phyloP scores from a whole-genome alignment of 805 yeast species.

The Hyphopichia homilentoma region DNA sequence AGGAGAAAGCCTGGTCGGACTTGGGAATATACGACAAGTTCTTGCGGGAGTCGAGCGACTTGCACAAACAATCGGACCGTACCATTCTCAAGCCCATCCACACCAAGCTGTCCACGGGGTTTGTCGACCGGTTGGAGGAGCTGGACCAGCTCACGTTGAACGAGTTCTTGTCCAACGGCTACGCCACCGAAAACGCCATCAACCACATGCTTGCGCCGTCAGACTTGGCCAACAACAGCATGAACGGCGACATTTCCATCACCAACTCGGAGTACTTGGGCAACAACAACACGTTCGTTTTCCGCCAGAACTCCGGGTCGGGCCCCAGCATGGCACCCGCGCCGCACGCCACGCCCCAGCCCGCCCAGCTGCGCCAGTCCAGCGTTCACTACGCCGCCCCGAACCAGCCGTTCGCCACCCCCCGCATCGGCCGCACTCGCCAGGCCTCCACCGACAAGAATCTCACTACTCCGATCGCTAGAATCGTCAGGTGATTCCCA shows the following conservation, averaged over 20 bases:
- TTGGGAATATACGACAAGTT: conserved; percentile 25
- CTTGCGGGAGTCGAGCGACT: conserved; percentile 13
- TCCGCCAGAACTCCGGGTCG: not conserved
- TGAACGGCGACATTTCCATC: conserved; percentile 30
- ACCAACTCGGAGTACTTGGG: conserved; percentile 24
- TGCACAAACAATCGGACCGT: conserved; percentile 20
- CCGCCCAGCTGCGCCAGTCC: conserved; percentile 11
- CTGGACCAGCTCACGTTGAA: conserved; percentile 21
- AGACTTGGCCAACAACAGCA: conserved; percentile 21
- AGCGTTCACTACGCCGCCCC: conserved; percentile 8
- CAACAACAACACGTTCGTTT: conserved; percentile 20
- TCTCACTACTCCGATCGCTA: conserved; percentile 40
- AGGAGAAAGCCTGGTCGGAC: conserved; percentile 35
- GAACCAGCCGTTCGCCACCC: conserved; percentile 29
- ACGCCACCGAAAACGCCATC: conserved; percentile 5
- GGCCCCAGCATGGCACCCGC: not conserved
- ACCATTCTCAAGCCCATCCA: conserved; percentile 30
- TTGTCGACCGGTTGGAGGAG: conserved; percentile 11
- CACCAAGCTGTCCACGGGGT: conserved; percentile 9
- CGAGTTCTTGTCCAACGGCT: conserved; percentile 23
- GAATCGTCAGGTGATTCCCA: conserved; percentile 26
- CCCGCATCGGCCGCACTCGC: conserved; percentile 34
- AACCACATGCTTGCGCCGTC: conserved; percentile 10
- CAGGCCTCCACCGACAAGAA: conserved; percentile 36
- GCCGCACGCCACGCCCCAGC: not conserved